Conservation (phyloP, 495 filamentous ascomycete species). For the Lindgomyces ingoldianus region DNA sequence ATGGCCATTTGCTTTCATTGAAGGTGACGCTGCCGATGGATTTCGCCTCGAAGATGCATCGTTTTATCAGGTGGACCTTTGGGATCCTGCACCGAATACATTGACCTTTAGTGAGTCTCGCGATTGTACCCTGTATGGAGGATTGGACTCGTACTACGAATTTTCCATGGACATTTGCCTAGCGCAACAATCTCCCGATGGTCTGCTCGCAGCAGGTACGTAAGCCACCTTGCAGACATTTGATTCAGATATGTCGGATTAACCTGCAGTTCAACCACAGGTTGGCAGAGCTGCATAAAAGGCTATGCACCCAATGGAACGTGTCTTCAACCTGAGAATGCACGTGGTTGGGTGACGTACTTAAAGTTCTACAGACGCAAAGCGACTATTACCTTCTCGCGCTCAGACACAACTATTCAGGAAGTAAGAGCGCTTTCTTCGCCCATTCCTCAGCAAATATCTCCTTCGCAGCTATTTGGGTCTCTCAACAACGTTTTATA, state of each 20-base stretch:
- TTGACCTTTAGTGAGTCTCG: background rate
- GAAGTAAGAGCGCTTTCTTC: background rate
- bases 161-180: slow-evolving; percentile 15
- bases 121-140: slow-evolving; percentile 23
- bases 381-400: slow-evolving; percentile 13
- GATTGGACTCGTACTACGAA: background rate
- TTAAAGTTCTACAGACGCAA: slow-evolving; percentile 12
- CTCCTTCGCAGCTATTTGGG: slow-evolving; percentile 3
- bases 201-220: slow-evolving; percentile 8
- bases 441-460: slow-evolving; percentile 8
- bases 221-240: background rate
- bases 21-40: slow-evolving; percentile 1
- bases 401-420: slow-evolving; percentile 7
- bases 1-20: slow-evolving; percentile 18
- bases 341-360: slow-evolving; percentile 10
- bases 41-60: slow-evolving; percentile 12
- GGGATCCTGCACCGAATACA: background rate
- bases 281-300: slow-evolving; percentile 9
- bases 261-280: background rate
- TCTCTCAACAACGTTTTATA: slow-evolving; percentile 16
- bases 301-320: slow-evolving; percentile 12
- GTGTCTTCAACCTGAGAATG: background rate
- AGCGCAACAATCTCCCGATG: background rate
- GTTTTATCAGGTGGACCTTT: slow-evolving; percentile 18
- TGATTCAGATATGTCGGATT: background rate